These are phyloP conservation scores for Litchi chinensis DNA, from an alignment of 345 rosid species.

Conservation along the genomic window DNA sequence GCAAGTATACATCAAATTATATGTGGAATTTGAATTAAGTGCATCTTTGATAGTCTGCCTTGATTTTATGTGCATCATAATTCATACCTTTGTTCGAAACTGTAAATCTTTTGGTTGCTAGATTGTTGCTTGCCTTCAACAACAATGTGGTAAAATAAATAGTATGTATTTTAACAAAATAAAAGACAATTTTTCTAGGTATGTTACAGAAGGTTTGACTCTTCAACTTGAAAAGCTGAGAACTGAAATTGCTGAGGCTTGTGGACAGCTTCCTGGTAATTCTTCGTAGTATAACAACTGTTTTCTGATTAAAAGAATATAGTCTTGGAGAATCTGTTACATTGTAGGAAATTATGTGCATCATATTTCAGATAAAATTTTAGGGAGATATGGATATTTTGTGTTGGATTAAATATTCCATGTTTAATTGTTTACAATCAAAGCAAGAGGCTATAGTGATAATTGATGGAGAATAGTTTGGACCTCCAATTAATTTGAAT, in stretches of 20 bases:
- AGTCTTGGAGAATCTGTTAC: not conserved
- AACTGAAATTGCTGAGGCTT: not conserved
- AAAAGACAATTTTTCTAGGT: not conserved
- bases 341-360: not conserved
- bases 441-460: not conserved
- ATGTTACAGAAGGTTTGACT: not conserved
- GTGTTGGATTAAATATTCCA: not conserved
- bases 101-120: not conserved
- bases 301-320: no score
- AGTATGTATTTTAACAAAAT: not conserved
- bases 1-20: not conserved
- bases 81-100: not conserved
- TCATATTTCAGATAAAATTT: not conserved
- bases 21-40: constrained; percentile 15
- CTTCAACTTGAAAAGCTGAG: not conserved
- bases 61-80: not conserved
- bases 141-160: not conserved
- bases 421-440: not conserved
- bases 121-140: not conserved
- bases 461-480: not conserved
- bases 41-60: not conserved
- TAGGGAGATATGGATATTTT: not conserved
- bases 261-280: not conserved
- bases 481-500: not conserved
- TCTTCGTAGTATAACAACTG: no score